These are phyloP conservation scores for Luffa acutangula DNA, from an alignment of 306 rosid species.

Conservation along the genomic window DNA sequence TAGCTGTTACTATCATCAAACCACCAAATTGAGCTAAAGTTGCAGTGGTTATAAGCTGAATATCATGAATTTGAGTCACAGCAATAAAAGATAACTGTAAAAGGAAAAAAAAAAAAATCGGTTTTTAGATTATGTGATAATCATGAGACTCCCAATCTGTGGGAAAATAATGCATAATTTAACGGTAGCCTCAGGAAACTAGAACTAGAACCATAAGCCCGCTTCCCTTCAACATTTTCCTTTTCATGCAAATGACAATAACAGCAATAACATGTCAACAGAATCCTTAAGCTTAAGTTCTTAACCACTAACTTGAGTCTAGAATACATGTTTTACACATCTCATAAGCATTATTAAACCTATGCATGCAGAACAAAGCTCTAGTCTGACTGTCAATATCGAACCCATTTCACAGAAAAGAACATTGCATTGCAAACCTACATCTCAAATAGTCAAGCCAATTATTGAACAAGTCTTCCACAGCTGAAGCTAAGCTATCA, in stretches of 20 bases:
- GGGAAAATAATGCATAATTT: background rate
- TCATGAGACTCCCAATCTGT: background rate
- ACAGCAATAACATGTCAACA: background rate
- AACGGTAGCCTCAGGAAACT: background rate
- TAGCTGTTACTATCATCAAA: background rate
- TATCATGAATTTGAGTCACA: too few species aligned
- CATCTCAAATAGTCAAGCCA: background rate
- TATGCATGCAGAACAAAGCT: background rate
- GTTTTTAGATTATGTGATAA: too few species aligned
- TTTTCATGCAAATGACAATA: background rate
- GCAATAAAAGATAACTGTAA: too few species aligned
- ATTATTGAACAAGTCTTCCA: background rate
- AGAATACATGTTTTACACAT: background rate
- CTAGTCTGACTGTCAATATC: background rate
- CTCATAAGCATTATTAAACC: background rate
- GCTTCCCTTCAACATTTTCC: background rate
- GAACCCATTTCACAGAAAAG: background rate
- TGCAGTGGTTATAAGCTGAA: too few species aligned
- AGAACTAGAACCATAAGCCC: background rate
- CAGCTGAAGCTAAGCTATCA: background rate
- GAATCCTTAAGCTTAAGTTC: background rate
- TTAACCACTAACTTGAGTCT: background rate
- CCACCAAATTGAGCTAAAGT: background rate
- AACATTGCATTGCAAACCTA: background rate
- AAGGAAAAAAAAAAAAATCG: too few species aligned